These are phyloP conservation scores for Aureobasidium pullulans DNA, from an alignment of 2,329 filamentous ascomycete species.

Conservation along the genomic window DNA sequence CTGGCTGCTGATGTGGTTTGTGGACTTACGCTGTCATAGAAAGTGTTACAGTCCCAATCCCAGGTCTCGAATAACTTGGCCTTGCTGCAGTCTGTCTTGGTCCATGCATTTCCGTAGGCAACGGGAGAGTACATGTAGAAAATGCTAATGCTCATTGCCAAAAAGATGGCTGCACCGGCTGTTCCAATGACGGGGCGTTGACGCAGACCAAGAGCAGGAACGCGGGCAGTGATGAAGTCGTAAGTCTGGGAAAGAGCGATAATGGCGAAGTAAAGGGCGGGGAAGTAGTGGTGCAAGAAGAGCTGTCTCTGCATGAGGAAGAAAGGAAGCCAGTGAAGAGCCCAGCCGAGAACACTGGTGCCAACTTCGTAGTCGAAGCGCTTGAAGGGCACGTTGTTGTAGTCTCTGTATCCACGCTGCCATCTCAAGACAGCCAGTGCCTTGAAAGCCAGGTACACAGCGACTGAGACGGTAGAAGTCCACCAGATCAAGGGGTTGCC, in stretches of 20 bases:
- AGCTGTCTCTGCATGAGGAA: slow-evolving; percentile 97
- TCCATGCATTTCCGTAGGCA: slow-evolving; percentile 92
- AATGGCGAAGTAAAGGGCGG: slow-evolving; percentile 90
- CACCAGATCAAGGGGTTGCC: slow-evolving; percentile 96
- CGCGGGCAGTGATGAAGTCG: slow-evolving; percentile 73
- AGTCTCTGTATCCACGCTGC: slow-evolving; percentile 90
- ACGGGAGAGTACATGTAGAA: slow-evolving; percentile 85
- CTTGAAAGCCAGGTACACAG: slow-evolving; percentile 76
- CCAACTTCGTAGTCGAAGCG: slow-evolving; percentile 97
- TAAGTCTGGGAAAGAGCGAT: slow-evolving; percentile 82
- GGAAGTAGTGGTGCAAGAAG: slow-evolving; percentile 98
- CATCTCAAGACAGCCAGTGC: slow-evolving; percentile 79
- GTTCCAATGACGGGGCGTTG: slow-evolving; percentile 68
- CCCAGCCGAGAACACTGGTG: slow-evolving; percentile 84
- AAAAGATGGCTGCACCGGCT: slow-evolving; percentile 63
- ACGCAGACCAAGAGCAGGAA: slow-evolving; percentile 59
- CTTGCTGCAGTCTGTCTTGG: slow-evolving; percentile 73
- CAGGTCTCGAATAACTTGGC: slow-evolving; percentile 83
- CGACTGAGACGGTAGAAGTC: slow-evolving; percentile 71
- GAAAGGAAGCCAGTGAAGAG: slow-evolving; percentile 98
- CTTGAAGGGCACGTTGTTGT: slow-evolving; percentile 75
- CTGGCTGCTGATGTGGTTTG: background rate
- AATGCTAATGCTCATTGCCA: slow-evolving; percentile 64
- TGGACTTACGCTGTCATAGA: slow-evolving; percentile 72
- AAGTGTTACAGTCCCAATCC: slow-evolving; percentile 98